These are phyloP conservation scores for Trichothecium roseum DNA, from an alignment of 2,329 filamentous ascomycete species.

Conservation along the genomic window DNA sequence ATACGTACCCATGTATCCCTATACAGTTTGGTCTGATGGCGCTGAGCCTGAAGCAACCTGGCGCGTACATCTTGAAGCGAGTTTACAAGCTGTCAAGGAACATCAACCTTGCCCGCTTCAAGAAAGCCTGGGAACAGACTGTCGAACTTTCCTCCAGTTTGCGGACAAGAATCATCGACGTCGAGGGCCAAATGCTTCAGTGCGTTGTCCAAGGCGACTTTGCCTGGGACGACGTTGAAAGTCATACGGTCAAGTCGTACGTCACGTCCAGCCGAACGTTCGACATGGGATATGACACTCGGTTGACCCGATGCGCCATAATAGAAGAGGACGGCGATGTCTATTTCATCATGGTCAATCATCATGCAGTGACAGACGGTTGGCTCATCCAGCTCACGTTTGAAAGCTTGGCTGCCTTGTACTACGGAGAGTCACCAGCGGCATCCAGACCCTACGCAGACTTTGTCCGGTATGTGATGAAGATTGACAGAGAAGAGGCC, in stretches of 20 bases:
- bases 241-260: background rate
- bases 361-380: constrained; percentile 17
- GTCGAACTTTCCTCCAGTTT: background rate
- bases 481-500: background rate
- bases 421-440: background rate
- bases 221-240: constrained; percentile 1
- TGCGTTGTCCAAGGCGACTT: constrained; percentile 7
- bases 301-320: constrained; percentile 6
- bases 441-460: background rate
- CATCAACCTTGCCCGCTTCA: background rate
- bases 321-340: constrained; percentile 2
- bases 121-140: background rate
- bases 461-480: background rate
- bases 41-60: constrained; percentile 11
- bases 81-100: background rate
- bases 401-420: background rate
- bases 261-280: background rate
- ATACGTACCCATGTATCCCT: constrained; percentile 37
- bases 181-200: constrained; percentile 1
- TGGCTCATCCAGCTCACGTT: constrained; percentile 9
- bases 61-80: background rate
- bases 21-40: constrained; percentile 38
- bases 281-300: constrained; percentile 6
- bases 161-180: background rate
- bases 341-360: constrained; percentile 13